phyloP scores from a whole-genome alignment of 169 alveolate genomes.

The Plasmodium knowlesi region DNA sequence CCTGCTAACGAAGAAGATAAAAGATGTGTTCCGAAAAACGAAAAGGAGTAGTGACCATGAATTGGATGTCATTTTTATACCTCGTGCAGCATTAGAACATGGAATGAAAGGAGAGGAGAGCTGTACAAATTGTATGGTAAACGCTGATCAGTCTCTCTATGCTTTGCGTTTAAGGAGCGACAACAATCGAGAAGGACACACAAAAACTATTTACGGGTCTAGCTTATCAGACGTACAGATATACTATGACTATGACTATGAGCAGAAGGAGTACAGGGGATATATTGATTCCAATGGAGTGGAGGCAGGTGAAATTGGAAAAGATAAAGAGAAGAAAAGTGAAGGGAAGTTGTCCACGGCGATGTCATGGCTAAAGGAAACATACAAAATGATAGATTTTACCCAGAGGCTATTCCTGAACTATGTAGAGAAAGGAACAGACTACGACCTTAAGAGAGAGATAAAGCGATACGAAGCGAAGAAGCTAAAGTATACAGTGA shows the following conservation, averaged over 20 bases:
- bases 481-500: constrained; percentile 28
- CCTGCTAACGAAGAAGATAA: constrained; percentile 56
- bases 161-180: constrained; percentile 32
- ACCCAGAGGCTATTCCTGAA: constrained; percentile 16
- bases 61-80: constrained; percentile 20
- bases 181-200: neutral
- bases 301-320: neutral
- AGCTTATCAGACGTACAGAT: constrained; percentile 6
- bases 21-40: constrained; percentile 19
- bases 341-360: neutral
- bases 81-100: neutral
- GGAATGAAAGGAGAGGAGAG: neutral
- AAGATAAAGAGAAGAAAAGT: neutral
- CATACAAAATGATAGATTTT: constrained; percentile 58
- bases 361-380: neutral
- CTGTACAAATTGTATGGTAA: constrained; percentile 32
- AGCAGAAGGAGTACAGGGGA: neutral
- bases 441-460: neutral
- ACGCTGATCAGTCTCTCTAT: neutral
- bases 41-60: neutral
- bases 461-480: constrained; percentile 14
- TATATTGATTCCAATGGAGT: neutral
- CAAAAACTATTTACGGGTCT: neutral
- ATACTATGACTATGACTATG: constrained; percentile 40
- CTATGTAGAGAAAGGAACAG: neutral